A percentile compares a stretch with the other conserved stretches of the same genome.
Evolutionary conservation across 2,329 filamentous ascomycete species (phyloP).

Genomic region (Colletotrichum somersetense): DNA sequence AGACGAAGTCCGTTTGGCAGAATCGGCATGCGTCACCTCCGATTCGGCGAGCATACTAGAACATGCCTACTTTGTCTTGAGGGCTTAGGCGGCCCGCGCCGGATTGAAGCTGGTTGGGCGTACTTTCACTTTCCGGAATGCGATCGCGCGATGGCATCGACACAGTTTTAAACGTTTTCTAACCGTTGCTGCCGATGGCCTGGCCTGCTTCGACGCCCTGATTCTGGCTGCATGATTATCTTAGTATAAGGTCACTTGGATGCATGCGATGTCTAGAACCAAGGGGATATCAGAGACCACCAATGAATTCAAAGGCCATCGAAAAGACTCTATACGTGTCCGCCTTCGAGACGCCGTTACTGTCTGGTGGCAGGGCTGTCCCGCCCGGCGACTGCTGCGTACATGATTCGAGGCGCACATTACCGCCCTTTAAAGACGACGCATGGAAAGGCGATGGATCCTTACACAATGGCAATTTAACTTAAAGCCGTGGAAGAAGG

Average conservation of each 20-base stretch:
- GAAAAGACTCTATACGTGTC: background rate
- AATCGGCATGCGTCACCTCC: background rate
- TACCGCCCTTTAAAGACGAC: too few species aligned
- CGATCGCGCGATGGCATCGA: background rate
- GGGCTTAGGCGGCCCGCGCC: background rate
- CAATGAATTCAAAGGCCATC: too few species aligned
- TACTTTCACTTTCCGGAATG: background rate
- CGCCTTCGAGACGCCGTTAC: background rate
- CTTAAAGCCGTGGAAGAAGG: slow-evolving; percentile 46
- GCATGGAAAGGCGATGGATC: too few species aligned
- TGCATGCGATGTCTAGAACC: too few species aligned
- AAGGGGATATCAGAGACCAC: too few species aligned
- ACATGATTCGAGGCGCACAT: too few species aligned
- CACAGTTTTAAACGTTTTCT: background rate
- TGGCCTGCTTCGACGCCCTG: too few species aligned
- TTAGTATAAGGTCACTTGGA: too few species aligned
- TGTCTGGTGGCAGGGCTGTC: background rate
- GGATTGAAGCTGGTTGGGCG: background rate
- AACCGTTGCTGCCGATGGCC: too few species aligned
- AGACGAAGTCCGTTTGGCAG: background rate
- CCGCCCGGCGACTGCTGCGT: too few species aligned
- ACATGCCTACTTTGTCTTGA: background rate
- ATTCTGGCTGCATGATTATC: too few species aligned
- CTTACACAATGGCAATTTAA: slow-evolving; percentile 42
- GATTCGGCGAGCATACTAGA: background rate